Base-by-base conservation (phyloP, 345 rosid genomes). In the Anacardium occidentale region DNA sequence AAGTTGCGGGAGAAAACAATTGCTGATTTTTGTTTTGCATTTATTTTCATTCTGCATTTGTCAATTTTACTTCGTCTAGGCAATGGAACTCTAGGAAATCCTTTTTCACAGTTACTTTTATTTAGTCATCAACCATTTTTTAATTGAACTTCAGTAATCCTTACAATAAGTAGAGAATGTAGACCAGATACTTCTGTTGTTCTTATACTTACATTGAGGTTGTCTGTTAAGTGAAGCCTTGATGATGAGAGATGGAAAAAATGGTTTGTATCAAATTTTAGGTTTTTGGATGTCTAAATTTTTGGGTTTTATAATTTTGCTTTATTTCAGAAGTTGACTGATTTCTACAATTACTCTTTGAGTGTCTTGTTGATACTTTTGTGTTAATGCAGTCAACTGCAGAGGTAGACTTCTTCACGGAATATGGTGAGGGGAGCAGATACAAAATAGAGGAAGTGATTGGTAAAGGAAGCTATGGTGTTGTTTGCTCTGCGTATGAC, bases 401-500 rank as follows among this genome's bases (percentile, higher is more conserved):
- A 5, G 96, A 92, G 55, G 81, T 90, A 60, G 94, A 92, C 77
- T 92, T 92, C 78, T 92, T 92, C 89, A 92, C 98, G 1, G 96
- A 92, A 25, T 92, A 92, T 59, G 96, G 98, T 44, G 98, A 92
- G 77, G 97, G 98, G 59, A 87, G 91, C 81, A 83, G 98, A 75
- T 92, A 92, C 74, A 87, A 52, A 65, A 92, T 92, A 73, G 97
- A 92, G 80, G 97, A 92, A 84, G 97, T 92, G 0, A 92, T 92
- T 57, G 97, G 97, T 68, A 92, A 92, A 84, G 97, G 97, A 78
- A 92, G 97, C 85, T 90, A 90, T 70, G 97, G 97, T 44, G 96
- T 92, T 50, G 96, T 92, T 34, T 92, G 96, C 84, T 92, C 96
- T 17, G 96, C 97, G 26, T 88, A 82, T 54, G 97, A 92, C 62